These are phyloP conservation scores for Begonia fuchsioides DNA, from an alignment of 306 rosid genomes.

Conservation along the genomic window DNA sequence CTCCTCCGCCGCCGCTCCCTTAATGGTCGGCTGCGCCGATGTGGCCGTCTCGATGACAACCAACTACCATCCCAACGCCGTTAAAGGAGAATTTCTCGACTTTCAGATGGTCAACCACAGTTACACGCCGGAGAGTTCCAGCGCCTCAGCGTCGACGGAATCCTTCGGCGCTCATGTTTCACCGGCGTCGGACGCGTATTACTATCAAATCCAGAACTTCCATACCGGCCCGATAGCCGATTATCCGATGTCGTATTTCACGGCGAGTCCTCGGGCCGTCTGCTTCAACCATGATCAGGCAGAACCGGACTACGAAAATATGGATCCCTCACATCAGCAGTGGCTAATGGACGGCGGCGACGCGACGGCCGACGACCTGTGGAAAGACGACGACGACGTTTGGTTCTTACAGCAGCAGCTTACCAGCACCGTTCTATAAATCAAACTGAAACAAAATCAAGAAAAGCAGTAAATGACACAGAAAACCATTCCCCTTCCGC, in stretches of 20 bases:
- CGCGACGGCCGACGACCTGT: constrained; percentile 45
- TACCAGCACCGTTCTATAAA: too few relatives aligned
- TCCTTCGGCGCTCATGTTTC: constrained; percentile 64
- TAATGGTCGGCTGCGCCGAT: too few relatives aligned
- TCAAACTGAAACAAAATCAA: too few relatives aligned
- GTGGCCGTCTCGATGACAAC: not conserved
- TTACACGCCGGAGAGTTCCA: constrained; percentile 52
- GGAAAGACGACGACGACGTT: constrained; percentile 54
- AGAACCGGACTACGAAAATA: constrained; percentile 19
- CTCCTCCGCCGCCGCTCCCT: too few relatives aligned
- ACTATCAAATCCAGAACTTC: constrained; percentile 14
- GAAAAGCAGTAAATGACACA: too few relatives aligned
- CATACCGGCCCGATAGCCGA: constrained; percentile 14
- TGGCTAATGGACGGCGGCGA: constrained; percentile 34
- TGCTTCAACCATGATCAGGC: constrained; percentile 17
- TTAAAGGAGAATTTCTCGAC: not conserved
- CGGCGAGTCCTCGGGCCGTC: constrained; percentile 17
- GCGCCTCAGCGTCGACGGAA: constrained; percentile 15
- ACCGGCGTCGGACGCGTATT: constrained; percentile 44
- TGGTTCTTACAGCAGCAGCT: constrained; percentile 44
- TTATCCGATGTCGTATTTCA: constrained; percentile 15
- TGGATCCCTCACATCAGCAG: constrained; percentile 24
- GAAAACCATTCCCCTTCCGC: too few relatives aligned
- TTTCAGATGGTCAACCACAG: constrained; percentile 9
- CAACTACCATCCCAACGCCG: not conserved